Evolutionary conservation across 2,329 filamentous ascomycete genomes (phyloP), one percentile per base, ranked within the genome.

Genomic region (Ambrosiella xylebori): DNA sequence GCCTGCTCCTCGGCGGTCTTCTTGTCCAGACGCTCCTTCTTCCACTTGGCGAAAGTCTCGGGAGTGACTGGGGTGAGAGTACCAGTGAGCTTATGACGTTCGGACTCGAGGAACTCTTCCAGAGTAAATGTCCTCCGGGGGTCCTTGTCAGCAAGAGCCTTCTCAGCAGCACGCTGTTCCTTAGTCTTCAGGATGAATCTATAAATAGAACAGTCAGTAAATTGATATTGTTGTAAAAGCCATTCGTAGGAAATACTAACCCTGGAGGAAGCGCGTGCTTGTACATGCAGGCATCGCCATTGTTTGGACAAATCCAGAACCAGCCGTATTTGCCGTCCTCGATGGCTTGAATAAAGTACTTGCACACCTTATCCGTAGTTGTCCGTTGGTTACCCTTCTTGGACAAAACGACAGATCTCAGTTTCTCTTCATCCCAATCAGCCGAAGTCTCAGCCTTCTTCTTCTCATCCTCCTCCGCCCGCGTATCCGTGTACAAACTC

Each of bases 301-400:
- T 90, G 67, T 97, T 97, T 52, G 93, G 93, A 78, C 93, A 98
- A 61, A 82, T 78, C 93, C 93, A 98, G 73, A 98, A 97, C 93
- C 93, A 98, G 62, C 93, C 93, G 66, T 98, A 98, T 72, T 97
- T 98, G 66, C 89, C 87, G 68, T 98, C 93, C 73, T 98, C 93
- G 62, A 98, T 93, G 35, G 93, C 93, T 64, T 90, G 84, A 68
- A 97, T 93, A 70, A 98, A 98, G 76, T 75, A 95, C 73, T 97
- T 98, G 87, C 93, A 98, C 64, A 98, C 93, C 73, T 97, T 98
- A 69, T 98, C 93, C 52, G 93, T 98, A 4, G 86, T 87, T 19
- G 90, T 95, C 69, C 85, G 83, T 61, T 95, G 93, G 71, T 98
- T 98, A 56, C 93, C 93, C 71, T 98, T 95, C 75, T 98, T 98